Conservation (phyloP, 257 asterid genomes). For the Leptodermis oblonga region DNA sequence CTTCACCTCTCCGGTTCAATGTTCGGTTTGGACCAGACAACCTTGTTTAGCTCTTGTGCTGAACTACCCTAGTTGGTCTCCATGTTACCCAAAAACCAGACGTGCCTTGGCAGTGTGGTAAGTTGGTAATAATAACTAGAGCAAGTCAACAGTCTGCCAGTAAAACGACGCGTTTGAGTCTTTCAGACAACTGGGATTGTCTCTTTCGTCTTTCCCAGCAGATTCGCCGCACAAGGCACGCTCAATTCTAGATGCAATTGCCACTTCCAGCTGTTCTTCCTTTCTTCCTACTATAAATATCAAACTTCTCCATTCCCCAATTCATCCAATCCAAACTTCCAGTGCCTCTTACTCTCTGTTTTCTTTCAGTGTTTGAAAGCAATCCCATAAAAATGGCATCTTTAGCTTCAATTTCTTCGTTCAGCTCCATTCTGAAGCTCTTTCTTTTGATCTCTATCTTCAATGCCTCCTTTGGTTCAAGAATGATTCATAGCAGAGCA, state of each 20-base stretch:
- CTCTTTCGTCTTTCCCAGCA: too few relatives aligned
- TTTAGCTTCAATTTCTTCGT: slow-evolving; percentile 1
- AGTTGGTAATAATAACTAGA: too few relatives aligned
- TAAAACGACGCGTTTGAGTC: too few relatives aligned
- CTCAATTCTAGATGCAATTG: too few relatives aligned
- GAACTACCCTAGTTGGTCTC: too few relatives aligned
- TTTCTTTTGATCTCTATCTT: slow-evolving; percentile 26
- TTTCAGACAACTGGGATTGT: too few relatives aligned
- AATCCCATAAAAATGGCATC: slow-evolving; percentile 35
- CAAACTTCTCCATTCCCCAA: not conserved
- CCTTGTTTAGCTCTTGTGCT: too few relatives aligned
- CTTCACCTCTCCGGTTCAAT: too few relatives aligned
- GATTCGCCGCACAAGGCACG: not conserved
- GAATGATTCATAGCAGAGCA: slow-evolving; percentile 16
- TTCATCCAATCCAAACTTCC: not conserved
- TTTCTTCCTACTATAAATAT: not conserved
- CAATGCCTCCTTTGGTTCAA: slow-evolving; percentile 26
- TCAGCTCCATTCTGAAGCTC: slow-evolving; percentile 14
- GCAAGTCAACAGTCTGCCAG: too few relatives aligned
- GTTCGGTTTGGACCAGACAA: too few relatives aligned
- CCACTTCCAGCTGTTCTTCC: not conserved
- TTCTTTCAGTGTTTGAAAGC: not conserved
- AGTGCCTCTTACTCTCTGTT: not conserved
- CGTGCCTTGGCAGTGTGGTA: too few relatives aligned
- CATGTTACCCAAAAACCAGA: too few relatives aligned